Percentiles rank a stretch among this genome's conserved stretches.
phyloP scores from a whole-genome alignment of 805 yeast genomes.

The Ogataea allantospora region DNA sequence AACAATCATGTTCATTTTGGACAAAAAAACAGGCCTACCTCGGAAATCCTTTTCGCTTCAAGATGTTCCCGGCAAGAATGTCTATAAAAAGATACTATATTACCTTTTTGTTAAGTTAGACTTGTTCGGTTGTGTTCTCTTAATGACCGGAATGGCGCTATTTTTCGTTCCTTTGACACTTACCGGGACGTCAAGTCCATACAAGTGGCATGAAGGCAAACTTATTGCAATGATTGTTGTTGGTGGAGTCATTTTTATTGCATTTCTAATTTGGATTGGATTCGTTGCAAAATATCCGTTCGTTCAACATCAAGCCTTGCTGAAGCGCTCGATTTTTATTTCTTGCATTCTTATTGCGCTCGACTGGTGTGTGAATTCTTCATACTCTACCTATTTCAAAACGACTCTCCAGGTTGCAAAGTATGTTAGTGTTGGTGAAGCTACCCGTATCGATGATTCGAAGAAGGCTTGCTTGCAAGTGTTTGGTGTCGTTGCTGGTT shows the following conservation, averaged over 20 bases:
- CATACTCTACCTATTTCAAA: slow-evolving; percentile 5
- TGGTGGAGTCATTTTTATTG: slow-evolving; percentile 4
- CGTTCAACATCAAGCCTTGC: slow-evolving; percentile 1
- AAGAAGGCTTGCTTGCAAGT: slow-evolving; percentile 6
- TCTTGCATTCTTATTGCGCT: slow-evolving; percentile 3
- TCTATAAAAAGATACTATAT: neutral
- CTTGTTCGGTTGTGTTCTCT: slow-evolving; percentile 1
- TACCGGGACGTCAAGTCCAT: slow-evolving; percentile 3
- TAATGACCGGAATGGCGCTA: slow-evolving; percentile 1
- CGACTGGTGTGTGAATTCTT: slow-evolving; percentile 5
- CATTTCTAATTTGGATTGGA: slow-evolving; percentile 6
- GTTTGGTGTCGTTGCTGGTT: slow-evolving; percentile 4
- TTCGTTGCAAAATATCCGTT: slow-evolving; percentile 4
- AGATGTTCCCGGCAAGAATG: neutral
- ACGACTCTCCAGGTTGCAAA: slow-evolving; percentile 4
- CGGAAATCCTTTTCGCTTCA: neutral
- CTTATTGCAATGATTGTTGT: slow-evolving; percentile 6
- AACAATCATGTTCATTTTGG: slow-evolving; percentile 1
- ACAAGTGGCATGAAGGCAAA: slow-evolving; percentile 5
- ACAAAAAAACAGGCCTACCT: neutral
- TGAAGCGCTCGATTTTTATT: slow-evolving; percentile 1
- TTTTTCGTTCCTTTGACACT: slow-evolving; percentile 3
- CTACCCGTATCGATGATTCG: slow-evolving; percentile 6
- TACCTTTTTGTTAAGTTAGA: slow-evolving; percentile 5
- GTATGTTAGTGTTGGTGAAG: slow-evolving; percentile 7